Percentiles rank a stretch among this genome's conserved stretches.
Evolutionary conservation across 1,139 yeast species (phyloP).

Genomic region (Diutina siamensis): DNA sequence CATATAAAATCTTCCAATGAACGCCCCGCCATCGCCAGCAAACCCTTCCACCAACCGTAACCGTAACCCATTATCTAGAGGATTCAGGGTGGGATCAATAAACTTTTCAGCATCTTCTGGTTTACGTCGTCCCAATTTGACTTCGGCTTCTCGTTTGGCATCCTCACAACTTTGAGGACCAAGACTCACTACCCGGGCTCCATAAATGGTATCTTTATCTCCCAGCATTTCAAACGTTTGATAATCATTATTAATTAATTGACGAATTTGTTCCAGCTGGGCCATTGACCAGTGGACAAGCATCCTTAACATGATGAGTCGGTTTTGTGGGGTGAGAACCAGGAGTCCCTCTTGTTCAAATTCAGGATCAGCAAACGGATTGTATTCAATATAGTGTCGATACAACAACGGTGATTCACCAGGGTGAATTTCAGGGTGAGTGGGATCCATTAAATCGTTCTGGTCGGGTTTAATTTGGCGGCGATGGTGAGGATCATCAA

Average conservation of each 20-base stretch:
- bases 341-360: not conserved
- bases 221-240: conserved; percentile 5
- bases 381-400: conserved; percentile 1
- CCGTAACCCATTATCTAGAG: conserved; percentile 3
- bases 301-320: conserved; percentile 4
- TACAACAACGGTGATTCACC: not conserved
- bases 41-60: not conserved
- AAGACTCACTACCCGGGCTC: not conserved
- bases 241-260: not conserved
- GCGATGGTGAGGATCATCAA: not conserved
- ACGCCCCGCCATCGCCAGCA: conserved; percentile 5
- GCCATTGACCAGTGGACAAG: conserved; percentile 5
- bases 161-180: not conserved
- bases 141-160: not conserved
- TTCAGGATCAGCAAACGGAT: conserved; percentile 1
- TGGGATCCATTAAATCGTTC: not conserved
- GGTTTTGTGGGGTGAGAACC: conserved; percentile 1
- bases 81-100: not conserved
- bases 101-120: conserved; percentile 5
- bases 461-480: not conserved
- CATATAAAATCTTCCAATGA: conserved; percentile 1
- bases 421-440: not conserved
- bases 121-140: not conserved
- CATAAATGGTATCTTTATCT: conserved; percentile 1
- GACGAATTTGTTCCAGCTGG: conserved; percentile 2